Evolutionary conservation across 2,329 filamentous ascomycete genomes (phyloP), one percentile per base, ranked within the genome.

Genomic region (Aureobasidium mangrovei): DNA sequence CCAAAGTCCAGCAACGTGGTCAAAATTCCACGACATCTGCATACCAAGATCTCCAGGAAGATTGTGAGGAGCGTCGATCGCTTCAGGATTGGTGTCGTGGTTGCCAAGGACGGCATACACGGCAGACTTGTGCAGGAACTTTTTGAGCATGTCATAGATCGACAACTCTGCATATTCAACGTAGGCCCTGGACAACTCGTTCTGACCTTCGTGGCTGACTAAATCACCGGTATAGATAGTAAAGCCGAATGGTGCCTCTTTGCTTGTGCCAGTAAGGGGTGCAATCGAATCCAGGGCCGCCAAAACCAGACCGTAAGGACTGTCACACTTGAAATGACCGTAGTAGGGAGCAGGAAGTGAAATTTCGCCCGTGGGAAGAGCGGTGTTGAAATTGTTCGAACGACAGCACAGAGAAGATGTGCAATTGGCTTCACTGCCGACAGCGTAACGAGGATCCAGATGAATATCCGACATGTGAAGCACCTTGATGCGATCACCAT

Each of bases 221-320:
- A 81, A 65, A 60, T 81, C 79, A 5, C 79, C 78, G 1, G 78
- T 81, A 60, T 81, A 82, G 24, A 81, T 65, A 0, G 75, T 74
- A 70, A 76, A 80, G 0, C 73, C 79, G 7, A 79, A 69, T 4
- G 74, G 71, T 4, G 72, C 61, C 3, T 70, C 58, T 27, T 64
- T 62, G 3, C 72, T 74, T 7, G 78, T 81, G 3, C 79, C 79
- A 2, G 79, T 81, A 61, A 82, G 62, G 5, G 79, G 74, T 1
- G 71, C 76, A 38, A 82, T 73, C 2, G 79, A 75, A 63, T 81
- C 74, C 12, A 82, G 64, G 18, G 77, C 79, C 7, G 78, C 77
- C 4, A 80, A 68, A 8, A 73, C 77, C 5, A 83, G 70, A 52
- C 78, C 79, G 58, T 80, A 81, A 1, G 79, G 79, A 6, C 77